phyloP scores from a whole-genome alignment of 495 filamentous ascomycete species.

The Baudoinia panamericana region DNA sequence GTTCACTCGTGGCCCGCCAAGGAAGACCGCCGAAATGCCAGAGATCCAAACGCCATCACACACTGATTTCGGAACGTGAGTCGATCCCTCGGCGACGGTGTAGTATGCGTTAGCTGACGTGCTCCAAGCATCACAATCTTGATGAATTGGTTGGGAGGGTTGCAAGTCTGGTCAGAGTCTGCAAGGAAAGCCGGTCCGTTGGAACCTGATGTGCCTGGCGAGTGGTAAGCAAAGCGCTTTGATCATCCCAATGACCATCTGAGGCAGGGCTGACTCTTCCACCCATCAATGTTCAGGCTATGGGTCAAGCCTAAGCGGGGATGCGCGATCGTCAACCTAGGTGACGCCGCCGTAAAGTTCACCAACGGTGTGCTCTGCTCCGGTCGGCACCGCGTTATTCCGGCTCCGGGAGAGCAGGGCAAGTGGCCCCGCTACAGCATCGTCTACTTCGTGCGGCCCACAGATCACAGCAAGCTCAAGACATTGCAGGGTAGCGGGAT shows the following conservation, averaged over 20 bases:
- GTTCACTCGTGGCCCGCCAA: conserved; percentile 17
- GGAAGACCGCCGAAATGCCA: conserved; percentile 17
- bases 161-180: conserved; percentile 25
- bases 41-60: conserved; percentile 22
- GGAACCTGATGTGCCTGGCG: conserved; percentile 14
- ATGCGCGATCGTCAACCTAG: conserved; percentile 30
- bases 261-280: too few relatives aligned
- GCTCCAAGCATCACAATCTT: conserved; percentile 19
- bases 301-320: conserved; percentile 28
- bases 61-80: conserved; percentile 22
- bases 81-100: neutral
- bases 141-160: conserved; percentile 25
- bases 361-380: conserved; percentile 29
- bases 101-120: neutral
- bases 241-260: too few relatives aligned
- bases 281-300: too few relatives aligned
- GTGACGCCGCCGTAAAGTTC: conserved; percentile 32
- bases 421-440: conserved; percentile 23
- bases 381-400: conserved; percentile 30
- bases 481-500: conserved; percentile 17
- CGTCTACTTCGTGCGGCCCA: conserved; percentile 28
- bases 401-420: conserved; percentile 30
- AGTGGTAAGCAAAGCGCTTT: too few relatives aligned
- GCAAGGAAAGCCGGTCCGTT: conserved; percentile 16
- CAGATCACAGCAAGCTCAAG: conserved; percentile 17